A percentile compares a stretch with the other conserved stretches of the same genome.
Evolutionary conservation across 345 rosid genomes (phyloP).

Genomic region (Heritiera littoralis): DNA sequence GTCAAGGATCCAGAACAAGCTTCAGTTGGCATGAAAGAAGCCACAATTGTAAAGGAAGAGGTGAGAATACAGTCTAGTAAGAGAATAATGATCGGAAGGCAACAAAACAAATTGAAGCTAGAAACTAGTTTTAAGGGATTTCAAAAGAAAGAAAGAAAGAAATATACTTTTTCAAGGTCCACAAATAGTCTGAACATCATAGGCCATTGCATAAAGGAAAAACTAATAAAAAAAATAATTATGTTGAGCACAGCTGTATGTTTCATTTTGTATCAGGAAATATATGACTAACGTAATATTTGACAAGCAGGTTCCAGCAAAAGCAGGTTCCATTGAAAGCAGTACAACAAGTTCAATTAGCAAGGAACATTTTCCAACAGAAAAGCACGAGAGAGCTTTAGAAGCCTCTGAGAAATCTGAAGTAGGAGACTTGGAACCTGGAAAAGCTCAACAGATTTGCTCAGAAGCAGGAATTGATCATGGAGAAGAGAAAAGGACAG

Average conservation of each 20-base stretch:
- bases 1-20: constrained; percentile 12
- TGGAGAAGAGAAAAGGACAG: constrained; percentile 20
- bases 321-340: background rate
- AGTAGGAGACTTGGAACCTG: constrained; percentile 12
- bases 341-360: background rate
- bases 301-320: background rate
- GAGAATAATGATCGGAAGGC: background rate
- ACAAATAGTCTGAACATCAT: background rate
- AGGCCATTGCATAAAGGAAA: background rate
- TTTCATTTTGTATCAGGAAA: background rate
- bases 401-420: background rate
- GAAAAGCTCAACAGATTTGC: background rate
- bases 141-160: background rate
- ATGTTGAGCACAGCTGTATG: background rate
- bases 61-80: background rate
- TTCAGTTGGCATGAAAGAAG: constrained; percentile 1
- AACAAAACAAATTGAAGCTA: background rate
- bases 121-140: no score
- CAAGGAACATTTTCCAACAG: constrained; percentile 2
- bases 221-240: no score
- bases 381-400: constrained; percentile 11
- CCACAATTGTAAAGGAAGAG: background rate
- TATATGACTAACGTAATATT: background rate
- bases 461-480: background rate
- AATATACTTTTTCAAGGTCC: constrained; percentile 5